Evolutionary conservation across 345 rosid genomes (phyloP), one percentile per base, ranked within the genome.

Genomic region (Schrenkiella parvula): DNA sequence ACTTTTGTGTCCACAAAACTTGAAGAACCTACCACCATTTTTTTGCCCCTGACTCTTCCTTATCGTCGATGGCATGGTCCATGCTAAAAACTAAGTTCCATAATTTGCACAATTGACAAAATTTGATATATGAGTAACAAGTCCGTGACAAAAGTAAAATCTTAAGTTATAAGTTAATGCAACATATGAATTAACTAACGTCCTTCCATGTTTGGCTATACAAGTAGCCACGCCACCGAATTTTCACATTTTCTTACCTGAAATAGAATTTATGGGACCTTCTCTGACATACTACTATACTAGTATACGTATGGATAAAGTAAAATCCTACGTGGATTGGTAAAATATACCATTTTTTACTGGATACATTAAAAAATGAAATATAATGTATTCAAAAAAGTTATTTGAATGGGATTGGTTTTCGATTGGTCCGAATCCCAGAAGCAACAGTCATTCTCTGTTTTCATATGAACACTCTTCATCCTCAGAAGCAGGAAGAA

Each of bases 391-490:
- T 57, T 28, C 14, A 32, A 60, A 29, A 0, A 7, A 0, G 4
- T 55, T 10, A 1, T 50, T 70, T 38, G 66, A 70, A 70, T 70
- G 75, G 66, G 47, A 70, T 64, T 77, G 67, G 80, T 58, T 70
- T 41, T 57, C 68, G 23, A 70, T 71, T 77, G 80, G 80, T 77
- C 54, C 76, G 66, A 29, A 70, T 19, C 61, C 46, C 46, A 63
- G 54, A 68, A 64, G 35, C 55, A 37, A 75, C 42, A 52, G 74
- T 68, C n/a, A 11, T 23, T 68, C 73, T 51, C 78, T 74, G 62
- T 50, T 41, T 68, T 52, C 61, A 71, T 64, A 77, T 77, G 80
- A 77, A 71, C 62, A 77, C 71, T 68, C 68, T 66, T 59, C 73
- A 18, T 69, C 42, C 63, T 70, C 70, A 61, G 6, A 54, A 54